Base-by-base conservation (phyloP, 495 filamentous ascomycete genomes). In the Penicillium daleae region DNA sequence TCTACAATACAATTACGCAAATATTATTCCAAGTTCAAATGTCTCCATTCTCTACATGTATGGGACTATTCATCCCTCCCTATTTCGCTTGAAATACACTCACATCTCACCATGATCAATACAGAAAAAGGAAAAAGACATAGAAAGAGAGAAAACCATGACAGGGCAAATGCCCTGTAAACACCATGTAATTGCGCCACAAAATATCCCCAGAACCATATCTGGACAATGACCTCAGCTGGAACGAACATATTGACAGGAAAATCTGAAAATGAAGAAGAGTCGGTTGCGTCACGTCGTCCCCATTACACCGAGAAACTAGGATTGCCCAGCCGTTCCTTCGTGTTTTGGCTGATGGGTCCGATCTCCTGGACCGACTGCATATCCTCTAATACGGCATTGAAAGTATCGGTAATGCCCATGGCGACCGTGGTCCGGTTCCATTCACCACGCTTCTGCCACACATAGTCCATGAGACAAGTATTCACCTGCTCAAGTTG, bases 401-500 rank as follows among this genome's bases (percentile, higher is more conserved):
- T 91, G 71, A 97, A 97, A 24, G 88, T 85, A 7, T 83, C 78
- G 13, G 77, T 77, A 32, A 96, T 80, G 32, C 78, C 75, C 29
- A 71, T 71, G 24, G 89, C 81, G 12, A 98, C 92, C 56, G 76
- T 76, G 67, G 84, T 89, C 19, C 95, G 85, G 74, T 98, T 91
- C 84, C 89, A 93, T 66, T 96, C 88, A 56, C 85, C 82, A 42
- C 91, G 84, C 59, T 79, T 82, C 60, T 81, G 84, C 95, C 95
- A 99, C 15, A 98, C 80, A 44, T 86, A 85, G 61, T 93, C 89
- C 94, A 97, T 97, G 68, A 97, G 76, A 59, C 86, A 87, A n/a
- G 93, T 87, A 71, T 92, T 91, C 71, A 96, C 86, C 73, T 97
- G 93, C 78, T 98, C 94, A 31, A 99, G 81, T 72, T 99, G 96